These are phyloP conservation scores for Arctium minus DNA, from an alignment of 129 eudicot species.

Conservation along the genomic window DNA sequence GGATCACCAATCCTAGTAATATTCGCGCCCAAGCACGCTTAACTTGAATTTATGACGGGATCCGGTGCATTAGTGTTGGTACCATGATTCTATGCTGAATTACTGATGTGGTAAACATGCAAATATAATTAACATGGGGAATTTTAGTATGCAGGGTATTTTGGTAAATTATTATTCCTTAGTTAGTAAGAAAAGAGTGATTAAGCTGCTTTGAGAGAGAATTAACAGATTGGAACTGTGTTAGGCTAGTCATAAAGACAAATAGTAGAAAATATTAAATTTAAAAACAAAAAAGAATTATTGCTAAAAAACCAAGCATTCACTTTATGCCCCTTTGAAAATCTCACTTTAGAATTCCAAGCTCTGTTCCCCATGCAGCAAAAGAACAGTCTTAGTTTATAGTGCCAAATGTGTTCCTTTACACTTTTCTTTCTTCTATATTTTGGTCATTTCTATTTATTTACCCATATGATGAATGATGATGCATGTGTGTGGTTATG, in stretches of 20 bases:
- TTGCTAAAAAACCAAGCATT: constrained; percentile 45
- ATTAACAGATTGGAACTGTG: constrained; percentile 38
- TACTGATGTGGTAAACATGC: constrained; percentile 12
- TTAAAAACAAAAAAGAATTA: constrained; percentile 19
- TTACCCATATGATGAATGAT: constrained; percentile 24
- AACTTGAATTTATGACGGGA: constrained; percentile 3
- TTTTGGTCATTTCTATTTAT: constrained; percentile 25
- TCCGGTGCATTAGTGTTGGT: neutral
- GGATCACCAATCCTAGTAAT: constrained; percentile 57
- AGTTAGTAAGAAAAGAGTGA: constrained; percentile 58
- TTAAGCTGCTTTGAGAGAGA: constrained; percentile 31
- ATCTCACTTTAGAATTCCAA: constrained; percentile 97
- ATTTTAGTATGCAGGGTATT: constrained; percentile 20
- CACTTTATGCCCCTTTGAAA: constrained; percentile 71
- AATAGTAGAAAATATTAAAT: constrained; percentile 32
- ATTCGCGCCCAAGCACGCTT: constrained; percentile 70
- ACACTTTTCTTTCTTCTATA: constrained; percentile 46
- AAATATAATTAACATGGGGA: neutral
- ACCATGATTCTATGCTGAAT: neutral
- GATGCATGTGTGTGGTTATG: constrained; percentile 5
- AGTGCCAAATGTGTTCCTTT: constrained; percentile 70
- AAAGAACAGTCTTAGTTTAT: constrained; percentile 59
- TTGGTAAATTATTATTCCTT: constrained; percentile 54
- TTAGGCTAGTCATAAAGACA: constrained; percentile 44
- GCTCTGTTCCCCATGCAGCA: constrained; percentile 74